Evolutionary conservation across 495 filamentous ascomycete species (phyloP).

Genomic region (Aspergillus saccharolyticus): DNA sequence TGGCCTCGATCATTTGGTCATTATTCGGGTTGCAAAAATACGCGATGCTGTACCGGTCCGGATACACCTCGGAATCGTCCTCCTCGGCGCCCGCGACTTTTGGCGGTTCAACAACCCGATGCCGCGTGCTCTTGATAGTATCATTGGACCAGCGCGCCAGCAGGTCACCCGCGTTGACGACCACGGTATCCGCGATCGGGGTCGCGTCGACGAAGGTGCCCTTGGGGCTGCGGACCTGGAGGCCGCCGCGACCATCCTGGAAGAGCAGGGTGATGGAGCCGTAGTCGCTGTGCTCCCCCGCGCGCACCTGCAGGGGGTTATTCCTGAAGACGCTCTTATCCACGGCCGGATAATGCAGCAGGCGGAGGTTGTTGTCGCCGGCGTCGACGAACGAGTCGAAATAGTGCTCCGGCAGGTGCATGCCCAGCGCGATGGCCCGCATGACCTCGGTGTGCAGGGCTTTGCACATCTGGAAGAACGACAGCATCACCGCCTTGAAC

Average conservation of each 20-base stretch:
- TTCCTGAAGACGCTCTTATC: slow-evolving; percentile 59
- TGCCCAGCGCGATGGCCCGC: slow-evolving; percentile 80
- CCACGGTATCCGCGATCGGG: slow-evolving; percentile 76
- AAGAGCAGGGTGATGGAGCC: slow-evolving; percentile 85
- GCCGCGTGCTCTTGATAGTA: slow-evolving; percentile 79
- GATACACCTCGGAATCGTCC: slow-evolving; percentile 30
- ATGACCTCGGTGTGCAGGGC: slow-evolving; percentile 72
- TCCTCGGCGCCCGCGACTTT: slow-evolving; percentile 15
- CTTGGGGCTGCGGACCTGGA: slow-evolving; percentile 76
- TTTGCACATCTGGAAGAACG: slow-evolving; percentile 71
- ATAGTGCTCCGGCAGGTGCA: slow-evolving; percentile 66
- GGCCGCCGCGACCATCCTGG: slow-evolving; percentile 74
- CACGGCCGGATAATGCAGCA: slow-evolving; percentile 83
- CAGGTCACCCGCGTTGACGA: slow-evolving; percentile 89
- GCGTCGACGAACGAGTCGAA: slow-evolving; percentile 71
- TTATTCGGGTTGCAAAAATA: slow-evolving; percentile 95
- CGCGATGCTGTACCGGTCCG: slow-evolving; percentile 48
- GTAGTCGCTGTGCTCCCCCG: slow-evolving; percentile 86
- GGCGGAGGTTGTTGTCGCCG: slow-evolving; percentile 82
- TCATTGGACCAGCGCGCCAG: slow-evolving; percentile 89
- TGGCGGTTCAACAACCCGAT: slow-evolving; percentile 85
- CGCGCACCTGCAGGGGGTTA: slow-evolving; percentile 71
- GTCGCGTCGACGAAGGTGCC: slow-evolving; percentile 78
- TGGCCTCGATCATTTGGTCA: slow-evolving; percentile 70
- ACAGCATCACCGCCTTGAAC: slow-evolving; percentile 68